Conservation (phyloP, 2,329 filamentous ascomycete genomes). For the Akanthomyces muscarius region DNA sequence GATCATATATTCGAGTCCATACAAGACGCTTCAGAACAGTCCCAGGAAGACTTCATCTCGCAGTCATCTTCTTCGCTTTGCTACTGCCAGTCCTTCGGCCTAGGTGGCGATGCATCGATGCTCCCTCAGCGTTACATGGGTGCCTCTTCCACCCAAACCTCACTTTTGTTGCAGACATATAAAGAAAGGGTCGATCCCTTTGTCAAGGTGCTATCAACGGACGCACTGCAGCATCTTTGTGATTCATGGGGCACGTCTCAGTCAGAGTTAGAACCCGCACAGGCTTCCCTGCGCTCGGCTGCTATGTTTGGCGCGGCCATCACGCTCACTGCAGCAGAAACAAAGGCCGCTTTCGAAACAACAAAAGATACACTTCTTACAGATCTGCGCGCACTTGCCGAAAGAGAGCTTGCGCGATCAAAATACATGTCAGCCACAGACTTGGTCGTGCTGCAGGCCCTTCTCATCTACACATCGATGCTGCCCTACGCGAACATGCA, state of each 20-base stretch:
- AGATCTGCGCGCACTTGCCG: constrained; percentile 23
- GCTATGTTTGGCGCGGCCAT: constrained; percentile 27
- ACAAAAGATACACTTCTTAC: constrained; percentile 21
- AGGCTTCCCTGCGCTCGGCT: constrained; percentile 24
- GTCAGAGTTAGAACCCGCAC: constrained; percentile 15
- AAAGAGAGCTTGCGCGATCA: constrained; percentile 25
- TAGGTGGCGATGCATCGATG: neutral
- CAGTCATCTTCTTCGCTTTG: neutral
- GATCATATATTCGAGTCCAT: constrained; percentile 30
- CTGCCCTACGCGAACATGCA: constrained; percentile 22
- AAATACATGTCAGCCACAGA: constrained; percentile 24
- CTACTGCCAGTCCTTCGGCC: neutral
- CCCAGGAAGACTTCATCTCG: neutral
- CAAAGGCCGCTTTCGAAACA: constrained; percentile 19
- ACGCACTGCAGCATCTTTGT: neutral
- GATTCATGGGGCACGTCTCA: constrained; percentile 21
- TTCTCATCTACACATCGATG: constrained; percentile 26
- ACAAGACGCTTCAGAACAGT: constrained; percentile 23
- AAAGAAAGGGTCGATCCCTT: constrained; percentile 30
- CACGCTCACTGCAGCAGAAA: constrained; percentile 24
- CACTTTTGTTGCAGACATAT: constrained; percentile 25
- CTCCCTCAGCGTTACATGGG: constrained; percentile 6
- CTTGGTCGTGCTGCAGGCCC: constrained; percentile 25
- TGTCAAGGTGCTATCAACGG: constrained; percentile 27
- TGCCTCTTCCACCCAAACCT: constrained; percentile 12